Evolutionary conservation across 306 rosid genomes (phyloP).

Genomic region (Fragaria nilgerrensis): DNA sequence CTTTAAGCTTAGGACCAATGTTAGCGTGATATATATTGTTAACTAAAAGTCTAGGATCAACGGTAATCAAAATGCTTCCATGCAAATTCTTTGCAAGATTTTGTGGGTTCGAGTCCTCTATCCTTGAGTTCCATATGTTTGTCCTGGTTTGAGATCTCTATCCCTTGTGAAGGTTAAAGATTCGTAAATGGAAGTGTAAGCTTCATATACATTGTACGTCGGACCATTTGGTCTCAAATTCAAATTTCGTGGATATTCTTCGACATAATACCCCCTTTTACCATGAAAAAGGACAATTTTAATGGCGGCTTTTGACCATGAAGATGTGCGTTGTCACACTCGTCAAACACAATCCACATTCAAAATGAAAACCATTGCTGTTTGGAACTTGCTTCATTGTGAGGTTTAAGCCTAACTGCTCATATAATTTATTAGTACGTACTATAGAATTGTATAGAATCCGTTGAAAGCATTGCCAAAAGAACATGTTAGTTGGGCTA

Average conservation of each 20-base stretch:
- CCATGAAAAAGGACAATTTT: neutral
- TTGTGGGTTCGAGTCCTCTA: neutral
- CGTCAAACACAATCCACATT: constrained; percentile 1
- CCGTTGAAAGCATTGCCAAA: constrained; percentile 9
- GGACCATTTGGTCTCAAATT: neutral
- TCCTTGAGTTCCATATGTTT: no score
- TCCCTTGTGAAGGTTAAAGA: neutral
- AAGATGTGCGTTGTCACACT: neutral
- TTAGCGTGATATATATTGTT: neutral
- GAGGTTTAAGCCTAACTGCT: constrained; percentile 33
- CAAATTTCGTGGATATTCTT: neutral
- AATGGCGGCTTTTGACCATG: neutral
- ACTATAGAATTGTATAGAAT: constrained; percentile 13
- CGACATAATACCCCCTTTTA: neutral
- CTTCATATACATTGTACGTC: neutral
- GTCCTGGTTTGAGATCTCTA: neutral
- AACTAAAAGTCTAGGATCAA: no score
- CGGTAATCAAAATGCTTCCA: no score
- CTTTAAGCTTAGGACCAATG: neutral
- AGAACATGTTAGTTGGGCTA: constrained; percentile 39
- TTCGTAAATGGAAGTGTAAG: neutral
- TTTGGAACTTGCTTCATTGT: constrained; percentile 14
- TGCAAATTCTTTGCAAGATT: neutral
- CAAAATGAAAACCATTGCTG: neutral
- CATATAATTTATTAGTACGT: constrained; percentile 12